Percentiles rank a stretch among this genome's conserved stretches.
These are phyloP conservation scores for Botrytis fabae DNA, from an alignment of 2,329 filamentous ascomycete species.

Conservation along the genomic window DNA sequence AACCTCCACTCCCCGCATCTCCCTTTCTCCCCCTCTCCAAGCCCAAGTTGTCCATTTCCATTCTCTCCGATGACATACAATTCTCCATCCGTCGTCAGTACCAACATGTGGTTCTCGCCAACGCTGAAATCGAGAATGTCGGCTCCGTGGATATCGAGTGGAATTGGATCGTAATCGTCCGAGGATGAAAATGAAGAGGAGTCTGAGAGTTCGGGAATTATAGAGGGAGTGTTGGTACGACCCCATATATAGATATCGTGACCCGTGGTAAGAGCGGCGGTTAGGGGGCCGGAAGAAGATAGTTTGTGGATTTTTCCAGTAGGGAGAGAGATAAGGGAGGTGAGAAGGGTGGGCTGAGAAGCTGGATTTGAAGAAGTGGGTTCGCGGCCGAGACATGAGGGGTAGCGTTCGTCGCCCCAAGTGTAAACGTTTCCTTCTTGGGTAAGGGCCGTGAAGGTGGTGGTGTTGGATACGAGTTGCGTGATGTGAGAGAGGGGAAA, in stretches of 20 bases:
- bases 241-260: constrained; percentile 65
- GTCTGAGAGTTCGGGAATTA: constrained; percentile 25
- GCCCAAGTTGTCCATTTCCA: constrained; percentile 59
- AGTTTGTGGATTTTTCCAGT: constrained; percentile 55
- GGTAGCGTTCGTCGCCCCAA: constrained; percentile 60
- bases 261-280: constrained; percentile 58
- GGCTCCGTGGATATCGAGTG: constrained; percentile 44
- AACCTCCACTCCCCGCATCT: constrained; percentile 34
- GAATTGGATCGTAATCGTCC: constrained; percentile 28
- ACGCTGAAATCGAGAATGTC: constrained; percentile 59
- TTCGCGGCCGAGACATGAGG: constrained; percentile 56
- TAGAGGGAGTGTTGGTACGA: constrained; percentile 32
- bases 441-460: constrained; percentile 44
- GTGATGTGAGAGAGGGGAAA: constrained; percentile 24
- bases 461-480: constrained; percentile 41
- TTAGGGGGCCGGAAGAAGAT: constrained; percentile 53
- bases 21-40: constrained; percentile 35
- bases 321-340: constrained; percentile 53
- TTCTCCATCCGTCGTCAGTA: constrained; percentile 50
- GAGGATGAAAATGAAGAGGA: background rate
- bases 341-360: constrained; percentile 47
- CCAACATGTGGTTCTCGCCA: constrained; percentile 60
- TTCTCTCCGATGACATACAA: constrained; percentile 60
- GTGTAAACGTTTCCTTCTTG: constrained; percentile 43
- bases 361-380: constrained; percentile 47